Evolutionary conservation across 441 rosid genomes (phyloP), one percentile per base, ranked within the genome.

Genomic region (Macaranga tanarius): DNA sequence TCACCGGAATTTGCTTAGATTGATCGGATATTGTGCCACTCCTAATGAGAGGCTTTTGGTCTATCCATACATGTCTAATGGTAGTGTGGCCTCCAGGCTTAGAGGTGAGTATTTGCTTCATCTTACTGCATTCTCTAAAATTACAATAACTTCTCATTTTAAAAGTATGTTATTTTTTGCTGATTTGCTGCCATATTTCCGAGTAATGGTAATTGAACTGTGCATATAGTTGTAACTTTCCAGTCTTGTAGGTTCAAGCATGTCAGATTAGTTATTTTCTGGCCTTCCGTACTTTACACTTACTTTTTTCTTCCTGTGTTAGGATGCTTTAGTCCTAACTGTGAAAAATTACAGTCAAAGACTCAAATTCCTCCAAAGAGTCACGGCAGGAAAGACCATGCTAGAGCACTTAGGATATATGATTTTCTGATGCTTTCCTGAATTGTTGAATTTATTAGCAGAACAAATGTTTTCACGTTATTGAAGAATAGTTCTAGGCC

Each of bases 21-120:
- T 93, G 67, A 85, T 86, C 11, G 98, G 98, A 70, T 93, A 84
- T 67, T 91, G 98, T 61, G 86, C 80, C 23, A 88, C 89, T 66
- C 78, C 83, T 20, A 85, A 25, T 1, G 97, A 93, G 87, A 85
- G 95, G 76, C 91, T 93, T 76, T 89, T 93, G 77, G 93, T 93
- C 6, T 93, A 93, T 54, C 98, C 97, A 58, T 89, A 87, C 80
- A 93, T 91, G 97, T 82, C 93, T 59, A 93, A 91, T 62, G 97
- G 98, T 78, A 91, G 98, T 47, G 98, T 91, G 54, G 98, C 98
- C 44, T 88, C 90, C 55, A 84, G 97, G 81, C 97, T 93, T 47
- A 86, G 88, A 91, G 95, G 97, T 93, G 56, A 71, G 88, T 83
- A 4, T 63, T 68, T 31, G 26, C 20, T 65, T 78, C 9, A 20